phyloP scores from a whole-genome alignment of 257 asterid species.

The Mentha longifolia region DNA sequence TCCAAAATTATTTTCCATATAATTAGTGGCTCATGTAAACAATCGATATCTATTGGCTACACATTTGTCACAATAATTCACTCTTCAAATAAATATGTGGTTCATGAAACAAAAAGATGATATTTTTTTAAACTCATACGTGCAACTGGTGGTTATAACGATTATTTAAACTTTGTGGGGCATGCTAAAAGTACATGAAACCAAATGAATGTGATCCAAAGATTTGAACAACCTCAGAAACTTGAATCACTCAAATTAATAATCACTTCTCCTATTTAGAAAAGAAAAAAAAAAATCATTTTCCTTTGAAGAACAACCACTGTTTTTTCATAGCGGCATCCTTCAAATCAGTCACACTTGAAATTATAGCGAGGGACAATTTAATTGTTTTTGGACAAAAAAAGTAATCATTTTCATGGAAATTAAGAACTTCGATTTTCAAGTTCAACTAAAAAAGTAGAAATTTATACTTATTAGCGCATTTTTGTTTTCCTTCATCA shows the following conservation, averaged over 20 bases:
- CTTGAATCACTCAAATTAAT: constrained; percentile 15
- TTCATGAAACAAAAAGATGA: neutral
- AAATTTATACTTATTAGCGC: neutral
- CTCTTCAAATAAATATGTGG: neutral
- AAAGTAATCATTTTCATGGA: neutral
- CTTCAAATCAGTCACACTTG: constrained; percentile 4
- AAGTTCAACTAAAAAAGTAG: neutral
- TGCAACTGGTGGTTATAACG: neutral
- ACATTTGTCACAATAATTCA: neutral
- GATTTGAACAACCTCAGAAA: neutral
- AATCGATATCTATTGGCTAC: constrained; percentile 1
- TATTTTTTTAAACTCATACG: neutral
- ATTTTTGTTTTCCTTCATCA: neutral
- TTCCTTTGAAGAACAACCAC: neutral
- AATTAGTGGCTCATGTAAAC: neutral
- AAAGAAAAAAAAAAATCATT: neutral
- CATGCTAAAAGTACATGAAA: neutral
- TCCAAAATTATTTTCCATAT: neutral
- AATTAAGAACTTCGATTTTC: neutral
- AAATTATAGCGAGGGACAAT: neutral
- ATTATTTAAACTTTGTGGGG: constrained; percentile 4
- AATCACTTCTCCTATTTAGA: neutral
- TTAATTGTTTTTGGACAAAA: neutral
- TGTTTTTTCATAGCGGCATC: neutral
- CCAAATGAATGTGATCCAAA: constrained; percentile 13